phyloP scores from a whole-genome alignment of 1,139 yeast genomes.

The Wickerhamiella pararugosa region DNA sequence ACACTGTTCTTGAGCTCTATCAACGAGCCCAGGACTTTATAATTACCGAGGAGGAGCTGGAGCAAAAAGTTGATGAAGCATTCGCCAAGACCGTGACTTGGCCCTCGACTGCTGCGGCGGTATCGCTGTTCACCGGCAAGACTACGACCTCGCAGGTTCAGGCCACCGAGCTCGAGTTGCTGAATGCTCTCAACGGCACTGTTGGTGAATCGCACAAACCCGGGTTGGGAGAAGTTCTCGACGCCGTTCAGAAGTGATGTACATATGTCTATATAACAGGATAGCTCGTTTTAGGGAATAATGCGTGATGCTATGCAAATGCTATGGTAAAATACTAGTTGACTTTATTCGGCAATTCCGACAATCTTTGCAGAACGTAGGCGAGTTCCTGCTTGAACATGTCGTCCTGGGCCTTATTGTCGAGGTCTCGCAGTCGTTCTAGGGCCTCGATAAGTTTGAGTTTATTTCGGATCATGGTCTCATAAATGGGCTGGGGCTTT shows the following conservation, averaged over 20 bases:
- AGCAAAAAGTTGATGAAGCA: slow-evolving; percentile 40
- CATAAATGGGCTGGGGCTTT: slow-evolving; percentile 63
- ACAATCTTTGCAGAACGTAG: slow-evolving; percentile 62
- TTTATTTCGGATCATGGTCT: slow-evolving; percentile 70
- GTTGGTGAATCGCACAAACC: too few relatives aligned
- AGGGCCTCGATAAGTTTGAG: slow-evolving; percentile 60
- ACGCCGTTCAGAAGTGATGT: too few relatives aligned
- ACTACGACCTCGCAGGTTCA: too few relatives aligned
- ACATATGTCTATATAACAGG: too few relatives aligned
- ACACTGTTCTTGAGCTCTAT: slow-evolving; percentile 49
- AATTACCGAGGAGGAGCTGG: slow-evolving; percentile 48
- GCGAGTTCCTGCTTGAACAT: slow-evolving; percentile 66
- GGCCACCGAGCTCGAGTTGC: too few relatives aligned
- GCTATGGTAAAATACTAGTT: slow-evolving; percentile 10
- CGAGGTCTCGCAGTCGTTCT: slow-evolving; percentile 32
- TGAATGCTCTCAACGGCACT: too few relatives aligned
- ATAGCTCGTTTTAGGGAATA: too few relatives aligned
- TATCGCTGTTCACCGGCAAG: too few relatives aligned
- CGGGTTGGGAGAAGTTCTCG: too few relatives aligned
- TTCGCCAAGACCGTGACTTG: slow-evolving; percentile 20
- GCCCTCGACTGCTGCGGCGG: too few relatives aligned
- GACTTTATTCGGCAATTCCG: slow-evolving; percentile 27
- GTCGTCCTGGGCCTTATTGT: slow-evolving; percentile 41
- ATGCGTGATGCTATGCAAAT: too few relatives aligned
- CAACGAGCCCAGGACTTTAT: slow-evolving; percentile 55